Base-by-base conservation (phyloP, 345 rosid species). In the Eucalyptus sp. region DNA sequence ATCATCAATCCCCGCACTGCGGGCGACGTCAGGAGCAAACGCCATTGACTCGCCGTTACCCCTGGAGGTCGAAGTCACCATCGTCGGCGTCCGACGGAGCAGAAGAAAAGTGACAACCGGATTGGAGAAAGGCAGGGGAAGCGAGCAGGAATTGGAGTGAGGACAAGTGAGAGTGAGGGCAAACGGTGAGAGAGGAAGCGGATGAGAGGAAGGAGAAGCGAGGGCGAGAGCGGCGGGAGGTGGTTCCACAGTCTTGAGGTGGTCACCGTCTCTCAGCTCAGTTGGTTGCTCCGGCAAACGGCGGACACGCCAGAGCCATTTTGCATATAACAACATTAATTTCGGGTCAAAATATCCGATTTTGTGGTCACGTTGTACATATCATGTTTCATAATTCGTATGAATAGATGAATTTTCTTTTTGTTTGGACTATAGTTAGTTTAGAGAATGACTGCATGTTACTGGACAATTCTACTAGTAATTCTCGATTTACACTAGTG, bases 221-320 rank as follows among this genome's bases (percentile, higher is more conserved):
- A 41, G 62, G 83, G n/a, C 88, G 90, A 8, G 93, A 90, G 66
- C 50, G 33, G 4, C 22, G 6, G 89, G n/a, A 41, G 37, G 87
- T 89, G 92, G 68, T 92, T 90, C 80, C 94, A 58, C 50, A 92
- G 89, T 92, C 86, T 94, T 54, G 94, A 89, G 90, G 88, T 87
- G 60, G 92, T 89, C 89, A 89, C 87, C 50, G 44, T 86, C 43
- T 22, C 50, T 41, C 9, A 2, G 50, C 50, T 43, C n/a, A 2
- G 86, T 41, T 44, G n/a, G 50, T 48, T 83, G 50, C 50, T 83
- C 87, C 43, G 37, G 43, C 56, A 11, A 11, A 25, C 64, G 29
- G 29, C 27, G 60, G 11, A 20, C 60, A 17, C 0, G 22, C 56
- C 56, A 51, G 4, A 54, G 11, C 60, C 27, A 22, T 54, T 20